These are phyloP conservation scores for Ophiocordyceps camponoti-leonardi DNA, from an alignment of 2,329 filamentous ascomycete genomes.

Conservation along the genomic window DNA sequence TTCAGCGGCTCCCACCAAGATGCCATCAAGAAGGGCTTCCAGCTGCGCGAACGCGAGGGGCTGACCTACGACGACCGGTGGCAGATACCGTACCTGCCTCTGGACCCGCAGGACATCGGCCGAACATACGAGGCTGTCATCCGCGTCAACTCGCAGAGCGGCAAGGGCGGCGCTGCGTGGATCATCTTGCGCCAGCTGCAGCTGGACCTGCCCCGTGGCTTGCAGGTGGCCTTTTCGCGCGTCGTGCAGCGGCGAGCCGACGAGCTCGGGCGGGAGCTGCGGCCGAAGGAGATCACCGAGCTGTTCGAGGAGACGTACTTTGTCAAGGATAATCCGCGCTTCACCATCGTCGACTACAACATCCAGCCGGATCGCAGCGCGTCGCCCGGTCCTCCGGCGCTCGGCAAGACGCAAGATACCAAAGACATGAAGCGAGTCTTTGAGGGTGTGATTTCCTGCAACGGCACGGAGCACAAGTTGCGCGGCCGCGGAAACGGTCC, in stretches of 20 bases:
- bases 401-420: conserved; percentile 59
- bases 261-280: conserved; percentile 63
- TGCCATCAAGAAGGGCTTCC: conserved; percentile 86
- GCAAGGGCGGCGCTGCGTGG: conserved; percentile 90
- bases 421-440: conserved; percentile 69
- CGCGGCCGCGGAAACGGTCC: conserved; percentile 76
- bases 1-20: conserved; percentile 91
- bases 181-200: conserved; percentile 79
- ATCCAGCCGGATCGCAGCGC: conserved; percentile 70
- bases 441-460: conserved; percentile 67
- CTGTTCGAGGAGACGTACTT: conserved; percentile 86
- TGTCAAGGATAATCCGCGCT: conserved; percentile 66
- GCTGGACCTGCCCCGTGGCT: conserved; percentile 79
- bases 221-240: conserved; percentile 81
- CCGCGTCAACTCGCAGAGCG: conserved; percentile 89
- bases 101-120: conserved; percentile 86
- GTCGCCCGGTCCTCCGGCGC: conserved; percentile 51
- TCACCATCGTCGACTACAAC: conserved; percentile 78
- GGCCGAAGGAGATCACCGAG: conserved; percentile 64
- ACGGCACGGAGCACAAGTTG: conserved; percentile 63
- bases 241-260: conserved; percentile 76
- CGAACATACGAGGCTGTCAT: conserved; percentile 97
- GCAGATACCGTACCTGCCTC: conserved; percentile 79
- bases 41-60: conserved; percentile 44
- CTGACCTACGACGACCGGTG: conserved; percentile 50